Base-by-base conservation (phyloP, 768 basidiomycete genomes). In the Mycena crocata region DNA sequence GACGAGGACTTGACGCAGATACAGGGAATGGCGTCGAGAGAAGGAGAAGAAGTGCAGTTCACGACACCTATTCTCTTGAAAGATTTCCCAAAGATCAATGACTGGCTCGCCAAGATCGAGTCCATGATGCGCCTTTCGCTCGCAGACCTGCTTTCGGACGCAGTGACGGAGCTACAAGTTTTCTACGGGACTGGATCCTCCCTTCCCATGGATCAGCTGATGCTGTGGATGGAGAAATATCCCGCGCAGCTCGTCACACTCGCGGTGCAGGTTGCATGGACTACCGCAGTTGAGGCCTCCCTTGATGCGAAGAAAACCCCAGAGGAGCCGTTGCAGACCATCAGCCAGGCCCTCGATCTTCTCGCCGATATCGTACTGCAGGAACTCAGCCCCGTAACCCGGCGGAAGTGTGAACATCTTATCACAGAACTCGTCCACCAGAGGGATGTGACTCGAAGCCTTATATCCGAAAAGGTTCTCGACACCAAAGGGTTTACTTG, bases 371-470 rank as follows among this genome's bases (percentile, higher is more conserved):
- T 98, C 46, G 98, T 99, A 37, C 83, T 99, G 37, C 92, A 91
- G 56, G 96, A 99, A 72, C 89, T 99, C 35, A 85, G 82, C 44
- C 89, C 93, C 21, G 93, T 95, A 46, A 96, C 95, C n/a, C 93
- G 98, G 62, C 91, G 94, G 70, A 99, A 99, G 81, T 96, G 96
- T 83, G 98, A 99, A 72, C 96, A 99, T 73, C 89, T 99, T 69
- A 98, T 99, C 82, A 99, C 97, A 0, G 98, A 99, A 77, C 88
- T 99, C 17, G 98, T 99, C 40, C 98, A 99, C 77, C 96, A 99
- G 76, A 89, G 98, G 68, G 98, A 99, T 78, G 97, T 99, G 42
- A 91, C 90, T 40, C 92, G 98, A 15, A 81, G 85, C 15, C 90
- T 99, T 60, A 86, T 93, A 59, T 84, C 88, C 64, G 87, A 90